Base-by-base conservation (phyloP, 257 asterid genomes). In the Nicotiana sylvestris region DNA sequence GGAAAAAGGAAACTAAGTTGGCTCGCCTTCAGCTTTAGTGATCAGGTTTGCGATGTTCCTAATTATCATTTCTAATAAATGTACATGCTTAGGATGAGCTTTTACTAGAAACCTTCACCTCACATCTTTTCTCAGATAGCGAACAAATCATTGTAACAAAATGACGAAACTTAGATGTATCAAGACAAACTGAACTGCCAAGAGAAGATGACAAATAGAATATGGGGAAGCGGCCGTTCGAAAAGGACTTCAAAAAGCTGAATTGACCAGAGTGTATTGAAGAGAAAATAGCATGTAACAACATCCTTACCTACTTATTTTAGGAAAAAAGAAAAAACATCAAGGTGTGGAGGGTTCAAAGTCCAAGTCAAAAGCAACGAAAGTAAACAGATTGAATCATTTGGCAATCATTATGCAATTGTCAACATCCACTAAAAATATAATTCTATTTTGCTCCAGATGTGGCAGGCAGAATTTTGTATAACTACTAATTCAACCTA, bases 311-410 rank as follows among this genome's bases (percentile, higher is more conserved):
- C 39, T 72, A 72, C n/a, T 43, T 43, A 0, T 70, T 70, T 13
- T n/a, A 32, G 11, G 25, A 25, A 72, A 6, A 16, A 9, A 11
- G 27, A 25, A 11, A 29, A 29, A 74, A 51, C 0, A 27, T 49
- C 80, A 0, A 5, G 61, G 37, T 11, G 2, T 43, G 18, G 61
- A 72, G 61, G 39, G 11, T 72, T 74, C 46, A 9, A 72, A 46
- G 80, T 49, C 80, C 80, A 74, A 49, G 80, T 49, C 80, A 74
- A 74, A 49, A 51, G 43, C 64, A 74, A 74, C 0, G 39, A 74
- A 74, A 27, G 9, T 25, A 0, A 74, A 3, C 27, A 74, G 62
- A 51, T 27, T 27, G 80, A 74, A 49, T 51, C 80, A 74, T 25
- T 25, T 74, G 16, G 60, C 80, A 74, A 49, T 27, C 64, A 74